Evolutionary conservation across 2,329 filamentous ascomycete species (phyloP).

Genomic region (Acarospora socialis): DNA sequence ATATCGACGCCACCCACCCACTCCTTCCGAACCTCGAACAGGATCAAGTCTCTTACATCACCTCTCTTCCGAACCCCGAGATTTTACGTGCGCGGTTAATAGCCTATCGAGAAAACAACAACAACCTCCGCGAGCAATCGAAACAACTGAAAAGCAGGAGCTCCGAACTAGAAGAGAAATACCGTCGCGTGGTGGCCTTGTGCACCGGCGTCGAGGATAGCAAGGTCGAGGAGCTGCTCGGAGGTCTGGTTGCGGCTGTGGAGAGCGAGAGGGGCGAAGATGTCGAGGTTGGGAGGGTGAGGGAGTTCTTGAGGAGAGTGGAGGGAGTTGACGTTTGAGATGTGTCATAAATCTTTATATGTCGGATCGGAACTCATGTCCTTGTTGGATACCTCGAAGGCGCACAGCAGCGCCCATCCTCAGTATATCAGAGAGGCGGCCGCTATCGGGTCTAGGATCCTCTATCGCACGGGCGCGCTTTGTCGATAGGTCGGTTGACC

Average conservation of each 20-base stretch:
- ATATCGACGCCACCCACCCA: slow-evolving; percentile 30
- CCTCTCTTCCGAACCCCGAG: slow-evolving; percentile 43
- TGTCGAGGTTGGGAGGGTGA: slow-evolving; percentile 60
- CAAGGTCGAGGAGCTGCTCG: slow-evolving; percentile 67
- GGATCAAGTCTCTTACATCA: slow-evolving; percentile 28
- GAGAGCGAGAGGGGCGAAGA: slow-evolving; percentile 66
- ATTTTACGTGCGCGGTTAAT: slow-evolving; percentile 53
- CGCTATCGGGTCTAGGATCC: too few species aligned
- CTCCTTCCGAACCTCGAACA: slow-evolving; percentile 27
- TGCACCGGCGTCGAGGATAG: slow-evolving; percentile 69
- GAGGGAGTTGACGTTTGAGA: slow-evolving; percentile 51
- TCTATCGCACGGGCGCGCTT: too few species aligned
- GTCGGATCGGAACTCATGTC: too few species aligned
- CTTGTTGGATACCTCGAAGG: too few species aligned
- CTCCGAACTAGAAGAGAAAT: slow-evolving; percentile 73
- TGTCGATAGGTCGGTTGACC: too few species aligned
- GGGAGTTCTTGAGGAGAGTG: slow-evolving; percentile 66
- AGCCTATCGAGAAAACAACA: slow-evolving; percentile 57
- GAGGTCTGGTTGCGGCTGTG: slow-evolving; percentile 68
- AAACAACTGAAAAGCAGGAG: slow-evolving; percentile 62
- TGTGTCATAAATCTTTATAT: too few species aligned
- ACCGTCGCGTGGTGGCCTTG: slow-evolving; percentile 72
- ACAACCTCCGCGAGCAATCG: slow-evolving; percentile 51
- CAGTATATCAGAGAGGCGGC: too few species aligned
- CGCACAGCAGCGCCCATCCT: too few species aligned